A percentile compares a stretch with the other conserved stretches of the same genome.
These are phyloP conservation scores for Larix kaempferi DNA, from an alignment of 75 land plant species.

Conservation along the genomic window DNA sequence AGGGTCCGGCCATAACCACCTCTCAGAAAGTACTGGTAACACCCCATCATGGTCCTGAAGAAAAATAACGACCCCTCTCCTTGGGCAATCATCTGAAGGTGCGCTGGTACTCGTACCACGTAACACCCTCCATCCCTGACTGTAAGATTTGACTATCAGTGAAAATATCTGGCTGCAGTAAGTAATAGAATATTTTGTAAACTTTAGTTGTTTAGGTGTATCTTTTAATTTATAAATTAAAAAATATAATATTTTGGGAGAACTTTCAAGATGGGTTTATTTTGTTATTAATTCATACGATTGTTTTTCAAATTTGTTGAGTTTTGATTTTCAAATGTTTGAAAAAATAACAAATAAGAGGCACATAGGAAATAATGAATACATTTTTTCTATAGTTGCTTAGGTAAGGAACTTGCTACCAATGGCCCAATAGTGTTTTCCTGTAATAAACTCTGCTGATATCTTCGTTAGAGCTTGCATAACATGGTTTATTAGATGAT, in stretches of 20 bases:
- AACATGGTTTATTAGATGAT: constrained; percentile 2
- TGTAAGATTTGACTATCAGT: no score
- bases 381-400: background rate
- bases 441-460: constrained; percentile 1
- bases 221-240: background rate
- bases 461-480: background rate
- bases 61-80: no score
- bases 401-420: background rate
- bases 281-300: background rate
- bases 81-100: no score
- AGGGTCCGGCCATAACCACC: no score
- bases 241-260: background rate
- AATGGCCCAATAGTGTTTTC: background rate
- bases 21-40: no score
- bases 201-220: background rate
- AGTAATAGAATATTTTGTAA: background rate
- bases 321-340: no score
- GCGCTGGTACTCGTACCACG: no score
- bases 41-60: no score
- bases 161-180: background rate
- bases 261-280: no score
- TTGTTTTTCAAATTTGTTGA: background rate
- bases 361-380: background rate
- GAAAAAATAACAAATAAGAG: background rate
- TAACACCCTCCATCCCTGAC: no score